phyloP scores from a whole-genome alignment of 805 yeast species.

The Hanseniaspora taiwanica region DNA sequence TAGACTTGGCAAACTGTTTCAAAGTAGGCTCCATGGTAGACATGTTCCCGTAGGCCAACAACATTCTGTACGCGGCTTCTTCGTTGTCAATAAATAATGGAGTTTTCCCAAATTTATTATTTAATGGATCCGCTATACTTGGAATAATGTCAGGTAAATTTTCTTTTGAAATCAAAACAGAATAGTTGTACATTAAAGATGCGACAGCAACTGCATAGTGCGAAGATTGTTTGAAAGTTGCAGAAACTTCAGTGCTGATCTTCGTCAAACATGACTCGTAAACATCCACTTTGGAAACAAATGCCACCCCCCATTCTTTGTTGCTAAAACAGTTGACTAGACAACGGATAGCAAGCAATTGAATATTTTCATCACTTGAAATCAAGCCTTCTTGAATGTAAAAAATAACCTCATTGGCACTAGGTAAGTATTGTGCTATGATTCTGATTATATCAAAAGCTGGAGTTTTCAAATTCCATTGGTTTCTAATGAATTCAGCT shows the following conservation, averaged over 20 bases:
- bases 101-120: constrained; percentile 18
- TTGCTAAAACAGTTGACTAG: constrained; percentile 41
- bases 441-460: constrained; percentile 49
- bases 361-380: constrained; percentile 14
- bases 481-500: constrained; percentile 27
- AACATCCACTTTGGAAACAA: constrained; percentile 23
- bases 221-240: constrained; percentile 11
- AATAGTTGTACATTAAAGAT: constrained; percentile 37
- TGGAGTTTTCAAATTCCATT: constrained; percentile 40
- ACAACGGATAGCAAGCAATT: constrained; percentile 44
- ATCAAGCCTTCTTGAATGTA: constrained; percentile 30
- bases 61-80: constrained; percentile 57
- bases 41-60: constrained; percentile 52
- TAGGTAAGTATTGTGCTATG: constrained; percentile 29
- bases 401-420: constrained; percentile 27
- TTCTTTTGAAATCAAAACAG: constrained; percentile 25
- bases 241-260: constrained; percentile 17
- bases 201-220: constrained; percentile 31
- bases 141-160: constrained; percentile 20
- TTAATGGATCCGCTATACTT: constrained; percentile 19
- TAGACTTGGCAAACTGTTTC: constrained; percentile 19
- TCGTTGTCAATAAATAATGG: constrained; percentile 27
- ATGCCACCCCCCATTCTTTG: constrained; percentile 32
- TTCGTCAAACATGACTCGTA: constrained; percentile 30
- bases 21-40: constrained; percentile 22